Percentiles rank a stretch among this genome's conserved stretches.
Conservation (phyloP, 129 eudicot genomes). For the Scalesia atractyloides region DNA sequence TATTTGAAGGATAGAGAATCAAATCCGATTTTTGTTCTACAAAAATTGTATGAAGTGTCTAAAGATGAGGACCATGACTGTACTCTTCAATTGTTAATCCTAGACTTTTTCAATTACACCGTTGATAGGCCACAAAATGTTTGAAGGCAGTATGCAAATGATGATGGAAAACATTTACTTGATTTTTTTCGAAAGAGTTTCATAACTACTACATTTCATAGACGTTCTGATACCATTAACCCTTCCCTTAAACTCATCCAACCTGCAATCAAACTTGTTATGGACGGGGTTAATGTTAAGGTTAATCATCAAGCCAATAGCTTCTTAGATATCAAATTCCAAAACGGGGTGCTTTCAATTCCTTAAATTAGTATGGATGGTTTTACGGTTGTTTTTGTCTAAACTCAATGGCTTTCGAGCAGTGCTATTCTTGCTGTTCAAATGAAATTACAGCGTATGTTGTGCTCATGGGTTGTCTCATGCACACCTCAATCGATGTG, state of each 20-base stretch:
- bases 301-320: no score
- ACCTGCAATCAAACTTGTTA: constrained; percentile 32
- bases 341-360: no score
- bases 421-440: constrained; percentile 33
- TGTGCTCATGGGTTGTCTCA: constrained; percentile 37
- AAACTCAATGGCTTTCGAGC: no score
- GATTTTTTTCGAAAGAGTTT: constrained; percentile 38
- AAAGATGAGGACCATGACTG: background rate
- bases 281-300: no score
- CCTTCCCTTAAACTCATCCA: constrained; percentile 34
- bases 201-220: constrained; percentile 4
- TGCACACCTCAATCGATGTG: constrained; percentile 25
- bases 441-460: constrained; percentile 37
- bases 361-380: no score
- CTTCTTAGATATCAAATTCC: no score
- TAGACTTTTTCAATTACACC: constrained; percentile 29
- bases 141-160: background rate
- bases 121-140: constrained; percentile 15
- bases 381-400: no score
- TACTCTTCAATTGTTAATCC: constrained; percentile 33
- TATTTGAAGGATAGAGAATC: constrained; percentile 27
- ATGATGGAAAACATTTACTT: constrained; percentile 36
- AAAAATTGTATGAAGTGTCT: constrained; percentile 25
- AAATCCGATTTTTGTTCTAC: constrained; percentile 31
- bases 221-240: no score